A percentile compares a stretch with the other conserved stretches of the same genome.
Conservation (phyloP, 495 filamentous ascomycete genomes). For the Neurospora sp. region DNA sequence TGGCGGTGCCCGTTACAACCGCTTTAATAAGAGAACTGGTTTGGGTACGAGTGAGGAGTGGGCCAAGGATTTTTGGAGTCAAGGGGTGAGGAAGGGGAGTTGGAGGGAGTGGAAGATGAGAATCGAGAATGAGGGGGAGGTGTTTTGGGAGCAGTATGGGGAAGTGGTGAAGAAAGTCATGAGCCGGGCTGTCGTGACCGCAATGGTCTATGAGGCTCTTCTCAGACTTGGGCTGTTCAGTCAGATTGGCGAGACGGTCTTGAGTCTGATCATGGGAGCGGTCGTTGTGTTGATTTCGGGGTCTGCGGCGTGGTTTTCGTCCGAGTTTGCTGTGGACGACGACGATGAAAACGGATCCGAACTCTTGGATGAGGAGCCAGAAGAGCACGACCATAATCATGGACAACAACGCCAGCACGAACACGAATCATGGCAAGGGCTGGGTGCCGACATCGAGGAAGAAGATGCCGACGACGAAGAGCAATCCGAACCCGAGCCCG, state of each 20-base stretch:
- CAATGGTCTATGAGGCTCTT: background rate
- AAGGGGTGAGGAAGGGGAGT: background rate
- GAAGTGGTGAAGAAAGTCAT: background rate
- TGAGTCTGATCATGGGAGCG: background rate
- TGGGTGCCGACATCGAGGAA: background rate
- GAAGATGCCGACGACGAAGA: background rate
- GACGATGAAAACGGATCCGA: background rate
- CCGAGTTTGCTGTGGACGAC: background rate
- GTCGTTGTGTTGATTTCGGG: background rate
- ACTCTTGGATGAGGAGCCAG: background rate
- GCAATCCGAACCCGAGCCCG: background rate
- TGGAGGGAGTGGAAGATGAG: background rate
- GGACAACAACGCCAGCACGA: background rate
- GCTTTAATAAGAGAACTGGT: background rate
- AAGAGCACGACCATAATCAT: background rate
- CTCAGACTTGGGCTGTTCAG: background rate
- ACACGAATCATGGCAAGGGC: background rate
- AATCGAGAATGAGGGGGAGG: background rate
- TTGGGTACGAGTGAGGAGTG: background rate
- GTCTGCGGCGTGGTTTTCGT: background rate
- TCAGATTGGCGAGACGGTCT: background rate
- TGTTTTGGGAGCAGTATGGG: background rate
- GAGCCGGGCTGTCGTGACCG: background rate
- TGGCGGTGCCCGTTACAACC: background rate
- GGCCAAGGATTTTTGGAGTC: background rate